Conservation (phyloP, 306 rosid species). For the Erythrophleum fordii region DNA sequence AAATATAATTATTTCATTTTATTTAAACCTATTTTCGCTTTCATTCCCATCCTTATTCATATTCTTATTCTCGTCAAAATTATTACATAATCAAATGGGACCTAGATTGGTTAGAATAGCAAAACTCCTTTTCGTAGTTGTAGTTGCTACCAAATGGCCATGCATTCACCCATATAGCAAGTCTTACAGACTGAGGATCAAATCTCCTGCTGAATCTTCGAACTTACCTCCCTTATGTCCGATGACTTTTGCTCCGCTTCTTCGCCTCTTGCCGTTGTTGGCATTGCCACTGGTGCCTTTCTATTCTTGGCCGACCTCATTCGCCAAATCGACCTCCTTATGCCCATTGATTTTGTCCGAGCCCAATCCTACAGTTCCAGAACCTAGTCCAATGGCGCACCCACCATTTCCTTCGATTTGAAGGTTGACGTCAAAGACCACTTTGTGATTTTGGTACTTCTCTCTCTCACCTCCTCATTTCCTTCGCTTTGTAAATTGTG, state of each 20-base stretch:
- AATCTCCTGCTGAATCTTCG: constrained; percentile 66
- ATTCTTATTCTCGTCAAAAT: no score
- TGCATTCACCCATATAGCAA: constrained; percentile 62
- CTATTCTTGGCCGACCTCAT: constrained; percentile 83
- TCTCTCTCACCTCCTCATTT: neutral
- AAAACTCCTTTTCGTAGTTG: neutral
- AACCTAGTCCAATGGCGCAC: constrained; percentile 62
- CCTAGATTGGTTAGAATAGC: no score
- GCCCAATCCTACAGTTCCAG: constrained; percentile 81
- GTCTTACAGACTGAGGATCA: constrained; percentile 69
- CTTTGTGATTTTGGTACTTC: constrained; percentile 75
- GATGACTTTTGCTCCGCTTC: constrained; percentile 42
- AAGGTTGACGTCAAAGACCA: constrained; percentile 64
- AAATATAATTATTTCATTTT: no score
- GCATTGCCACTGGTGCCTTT: constrained; percentile 89
- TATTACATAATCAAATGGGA: no score
- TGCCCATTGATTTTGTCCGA: constrained; percentile 67
- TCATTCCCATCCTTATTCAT: no score
- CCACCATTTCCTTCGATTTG: constrained; percentile 61
- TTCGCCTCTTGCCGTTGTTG: constrained; percentile 59
- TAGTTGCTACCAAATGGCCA: constrained; percentile 7
- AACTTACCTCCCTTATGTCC: constrained; percentile 66
- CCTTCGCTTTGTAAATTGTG: neutral
- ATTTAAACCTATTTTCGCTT: no score
- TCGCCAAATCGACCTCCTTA: constrained; percentile 61